Evolutionary conservation across 768 basidiomycete species (phyloP), one percentile per base, ranked within the genome.

Genomic region (Termitomyces sp.): DNA sequence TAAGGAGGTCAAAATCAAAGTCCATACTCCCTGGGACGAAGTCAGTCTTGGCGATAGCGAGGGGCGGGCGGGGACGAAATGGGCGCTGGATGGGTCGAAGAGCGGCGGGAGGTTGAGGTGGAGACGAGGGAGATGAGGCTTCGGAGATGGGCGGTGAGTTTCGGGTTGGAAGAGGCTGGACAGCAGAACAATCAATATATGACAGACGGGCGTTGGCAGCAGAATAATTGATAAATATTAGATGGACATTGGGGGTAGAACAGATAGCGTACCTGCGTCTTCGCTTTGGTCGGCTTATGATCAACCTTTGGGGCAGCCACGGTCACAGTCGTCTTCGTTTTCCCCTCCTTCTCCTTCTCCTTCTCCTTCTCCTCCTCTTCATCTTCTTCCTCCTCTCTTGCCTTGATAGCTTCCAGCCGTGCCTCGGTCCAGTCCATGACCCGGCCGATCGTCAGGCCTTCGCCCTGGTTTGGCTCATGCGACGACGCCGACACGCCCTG

Each of bases 351-450:
- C 35, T 80, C 80, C 62, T 67, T 72, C 56, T 79, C 83, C 62
- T 74, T 78, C 64, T 88, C 85, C 45, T 79, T 73, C 59, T 89
- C 87, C 59, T 89, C 87, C 56, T 90, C 89, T 65, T 91, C 89
- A 30, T 89, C 88, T 58, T 91, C 89, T 65, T 91, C 91, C 53
- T 92, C 90, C 53, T 89, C 86, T 43, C 84, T 76, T 1, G 83
- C 76, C 62, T 78, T 83, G 56, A 92, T 81, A 0, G 89, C 90
- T 23, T 92, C 90, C 42, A 91, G 69, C 55, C 91, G 74, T 0
- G 88, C 90, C 66, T 93, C 91, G 58, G 86, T 82, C 86, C 89
- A 92, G 63, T 92, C 89, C 85, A 92, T 82, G 50, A 93, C 84
- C 28, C 85, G 71, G 11, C 87, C 90, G 63, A 92, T 86, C 0